Evolutionary conservation across 306 rosid species (phyloP).

Genomic region (Medicago arabica): DNA sequence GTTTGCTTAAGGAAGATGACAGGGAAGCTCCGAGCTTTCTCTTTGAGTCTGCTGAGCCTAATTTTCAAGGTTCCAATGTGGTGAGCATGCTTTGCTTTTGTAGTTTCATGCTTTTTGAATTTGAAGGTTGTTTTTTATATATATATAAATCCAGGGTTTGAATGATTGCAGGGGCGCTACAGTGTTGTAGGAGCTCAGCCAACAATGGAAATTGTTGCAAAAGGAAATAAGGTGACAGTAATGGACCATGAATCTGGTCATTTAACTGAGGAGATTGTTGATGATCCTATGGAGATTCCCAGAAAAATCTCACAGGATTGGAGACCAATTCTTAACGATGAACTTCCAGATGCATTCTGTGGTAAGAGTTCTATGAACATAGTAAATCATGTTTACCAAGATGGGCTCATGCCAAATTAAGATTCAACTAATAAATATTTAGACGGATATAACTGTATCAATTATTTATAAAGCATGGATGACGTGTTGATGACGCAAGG

Average conservation of each 20-base stretch:
- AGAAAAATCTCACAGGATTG: constrained; percentile 64
- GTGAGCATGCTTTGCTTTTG: constrained; percentile 38
- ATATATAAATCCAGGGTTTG: constrained; percentile 19
- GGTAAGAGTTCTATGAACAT: constrained; percentile 52
- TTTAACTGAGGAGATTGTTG: constrained; percentile 59
- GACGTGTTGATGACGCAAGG: background rate
- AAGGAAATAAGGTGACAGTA: constrained; percentile 67
- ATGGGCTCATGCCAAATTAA: constrained; percentile 7
- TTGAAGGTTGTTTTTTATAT: background rate
- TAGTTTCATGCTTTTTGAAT: constrained; percentile 21
- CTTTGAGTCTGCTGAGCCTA: constrained; percentile 80
- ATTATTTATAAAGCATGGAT: constrained; percentile 6
- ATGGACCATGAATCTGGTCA: constrained; percentile 69
- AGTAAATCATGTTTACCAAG: background rate
- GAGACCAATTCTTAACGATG: constrained; percentile 63
- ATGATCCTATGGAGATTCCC: constrained; percentile 74
- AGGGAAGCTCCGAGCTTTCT: constrained; percentile 87
- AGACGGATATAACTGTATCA: constrained; percentile 11
- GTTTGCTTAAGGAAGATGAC: constrained; percentile 73
- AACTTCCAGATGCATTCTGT: constrained; percentile 84
- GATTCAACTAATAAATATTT: constrained; percentile 27
- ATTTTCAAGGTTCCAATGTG: constrained; percentile 37
- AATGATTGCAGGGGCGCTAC: constrained; percentile 73
- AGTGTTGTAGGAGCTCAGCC: constrained; percentile 87
- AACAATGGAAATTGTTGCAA: constrained; percentile 76